These are phyloP conservation scores for Teratosphaeriaceae sp. DNA, from an alignment of 2,329 filamentous ascomycete species.

Conservation along the genomic window DNA sequence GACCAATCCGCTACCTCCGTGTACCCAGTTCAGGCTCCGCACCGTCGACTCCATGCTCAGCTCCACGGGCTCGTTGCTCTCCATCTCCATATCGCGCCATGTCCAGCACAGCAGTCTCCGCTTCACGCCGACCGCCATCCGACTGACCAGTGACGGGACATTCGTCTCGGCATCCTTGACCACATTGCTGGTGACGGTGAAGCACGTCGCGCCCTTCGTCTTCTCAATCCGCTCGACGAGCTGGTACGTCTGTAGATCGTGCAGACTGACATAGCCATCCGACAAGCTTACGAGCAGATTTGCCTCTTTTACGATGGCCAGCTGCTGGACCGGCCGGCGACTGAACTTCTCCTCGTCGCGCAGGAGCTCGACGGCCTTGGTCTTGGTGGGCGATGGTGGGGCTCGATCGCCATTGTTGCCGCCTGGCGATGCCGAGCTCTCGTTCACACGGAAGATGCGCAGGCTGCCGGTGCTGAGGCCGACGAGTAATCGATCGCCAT, in stretches of 20 bases:
- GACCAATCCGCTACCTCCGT: conserved; percentile 48
- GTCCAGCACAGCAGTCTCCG: conserved; percentile 83
- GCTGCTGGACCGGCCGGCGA: conserved; percentile 79
- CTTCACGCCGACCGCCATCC: conserved; percentile 89
- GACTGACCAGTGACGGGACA: conserved; percentile 87
- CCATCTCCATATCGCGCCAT: conserved; percentile 92
- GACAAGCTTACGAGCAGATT: conserved; percentile 86
- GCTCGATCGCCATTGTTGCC: conserved; percentile 37
- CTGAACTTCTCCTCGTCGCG: conserved; percentile 95
- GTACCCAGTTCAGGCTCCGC: conserved; percentile 86
- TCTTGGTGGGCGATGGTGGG: conserved; percentile 28
- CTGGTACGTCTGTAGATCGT: conserved; percentile 81
- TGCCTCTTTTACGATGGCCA: conserved; percentile 92
- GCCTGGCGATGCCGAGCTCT: conserved; percentile 40
- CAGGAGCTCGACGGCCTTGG: conserved; percentile 65
- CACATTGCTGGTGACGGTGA: conserved; percentile 93
- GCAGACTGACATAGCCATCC: conserved; percentile 80
- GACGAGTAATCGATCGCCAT: conserved; percentile 87
- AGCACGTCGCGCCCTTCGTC: conserved; percentile 82
- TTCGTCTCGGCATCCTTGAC: conserved; percentile 80
- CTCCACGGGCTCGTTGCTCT: conserved; percentile 60
- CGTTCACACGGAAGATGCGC: conserved; percentile 86
- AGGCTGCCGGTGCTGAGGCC: conserved; percentile 85
- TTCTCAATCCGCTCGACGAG: conserved; percentile 71
- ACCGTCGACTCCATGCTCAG: conserved; percentile 75